Evolutionary conservation across 441 rosid genomes (phyloP).

Genomic region (Francoa sonchifolia): DNA sequence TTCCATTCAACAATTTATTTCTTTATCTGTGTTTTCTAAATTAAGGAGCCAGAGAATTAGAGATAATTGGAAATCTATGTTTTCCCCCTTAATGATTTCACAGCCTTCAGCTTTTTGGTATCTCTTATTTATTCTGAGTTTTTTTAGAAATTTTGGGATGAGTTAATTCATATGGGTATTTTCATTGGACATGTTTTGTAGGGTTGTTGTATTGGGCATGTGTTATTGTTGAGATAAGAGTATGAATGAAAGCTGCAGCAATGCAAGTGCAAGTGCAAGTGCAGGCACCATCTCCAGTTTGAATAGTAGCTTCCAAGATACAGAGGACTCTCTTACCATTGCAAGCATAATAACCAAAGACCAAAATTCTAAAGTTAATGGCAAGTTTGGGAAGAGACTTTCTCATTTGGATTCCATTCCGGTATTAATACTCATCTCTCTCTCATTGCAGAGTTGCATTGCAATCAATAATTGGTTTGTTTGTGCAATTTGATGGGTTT

Average conservation of each 20-base stretch:
- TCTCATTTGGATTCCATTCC: slow-evolving; percentile 90
- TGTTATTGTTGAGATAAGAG: slow-evolving; percentile 12
- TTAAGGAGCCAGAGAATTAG: too few relatives aligned
- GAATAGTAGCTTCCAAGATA: slow-evolving; percentile 61
- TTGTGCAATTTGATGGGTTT: not conserved
- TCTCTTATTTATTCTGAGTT: not conserved
- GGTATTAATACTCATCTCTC: slow-evolving; percentile 27
- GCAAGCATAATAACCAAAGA: slow-evolving; percentile 66
- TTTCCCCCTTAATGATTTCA: not conserved
- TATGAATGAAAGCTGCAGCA: slow-evolving; percentile 51
- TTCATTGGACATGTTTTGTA: slow-evolving; percentile 10
- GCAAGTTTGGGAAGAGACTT: slow-evolving; percentile 64
- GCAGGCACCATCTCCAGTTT: slow-evolving; percentile 61
- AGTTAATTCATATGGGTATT: not conserved
- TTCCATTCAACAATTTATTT: not conserved
- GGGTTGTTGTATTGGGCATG: slow-evolving; percentile 8
- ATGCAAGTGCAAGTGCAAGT: slow-evolving; percentile 17
- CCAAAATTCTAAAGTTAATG: slow-evolving; percentile 30
- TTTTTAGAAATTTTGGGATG: too few relatives aligned
- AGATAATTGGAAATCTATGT: too few relatives aligned
- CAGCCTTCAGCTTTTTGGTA: slow-evolving; percentile 3
- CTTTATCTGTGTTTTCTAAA: not conserved
- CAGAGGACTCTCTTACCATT: slow-evolving; percentile 74
- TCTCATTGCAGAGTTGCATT: not conserved
- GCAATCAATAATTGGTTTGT: too few relatives aligned